Base-by-base conservation (phyloP, 352 stramenopile genomes). In the Peronospora belbahrii region DNA sequence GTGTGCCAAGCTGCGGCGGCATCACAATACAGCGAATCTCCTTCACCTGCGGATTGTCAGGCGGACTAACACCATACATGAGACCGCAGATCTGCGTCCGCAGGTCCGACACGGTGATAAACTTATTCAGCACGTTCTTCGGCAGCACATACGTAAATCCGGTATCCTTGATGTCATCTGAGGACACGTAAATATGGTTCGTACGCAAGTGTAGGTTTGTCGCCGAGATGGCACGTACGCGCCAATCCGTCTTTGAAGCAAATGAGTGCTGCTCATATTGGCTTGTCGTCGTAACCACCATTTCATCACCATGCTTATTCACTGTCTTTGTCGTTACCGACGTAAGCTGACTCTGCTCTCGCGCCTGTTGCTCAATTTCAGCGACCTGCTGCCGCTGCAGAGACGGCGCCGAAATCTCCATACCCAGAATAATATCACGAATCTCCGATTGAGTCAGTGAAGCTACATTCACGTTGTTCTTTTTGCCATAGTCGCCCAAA, bases 401-500 rank as follows among this genome's bases (percentile, higher is more conserved):
- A 18, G 95, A 99, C 34, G 97, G 97, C 37, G 97, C 95, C 24
- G 96, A 97, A 57, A 99, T 99, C 68, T 99, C 97, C 96, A 99
- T 99, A 50, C 97, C 97, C 23, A 99, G 65, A 67, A 99, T 99
- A 56, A 99, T 99, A 62, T 99, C 97, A 43, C 97, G 88, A 42
- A 99, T 98, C 70, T 99, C 97, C 36, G 90, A 98, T 59, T 99
- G 95, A 2, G 97, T 99, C 50, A 99, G 74, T 41, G 95, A 98
- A 13, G 94, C 96, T 6, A 99, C 96, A 68, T 99, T 99, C 22
- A 99, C 97, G 62, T 99, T 99, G 74, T 99, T 99, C 67, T 99
- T 98, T 74, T 99, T 99, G 47, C 96, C 96, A 58, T 99, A 99
- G 65, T 99, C 97, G 17, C 87, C 95, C 37, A 99, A 70, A 48